phyloP scores from a whole-genome alignment of 2,329 filamentous ascomycete species.

The Epichloe scottii region DNA sequence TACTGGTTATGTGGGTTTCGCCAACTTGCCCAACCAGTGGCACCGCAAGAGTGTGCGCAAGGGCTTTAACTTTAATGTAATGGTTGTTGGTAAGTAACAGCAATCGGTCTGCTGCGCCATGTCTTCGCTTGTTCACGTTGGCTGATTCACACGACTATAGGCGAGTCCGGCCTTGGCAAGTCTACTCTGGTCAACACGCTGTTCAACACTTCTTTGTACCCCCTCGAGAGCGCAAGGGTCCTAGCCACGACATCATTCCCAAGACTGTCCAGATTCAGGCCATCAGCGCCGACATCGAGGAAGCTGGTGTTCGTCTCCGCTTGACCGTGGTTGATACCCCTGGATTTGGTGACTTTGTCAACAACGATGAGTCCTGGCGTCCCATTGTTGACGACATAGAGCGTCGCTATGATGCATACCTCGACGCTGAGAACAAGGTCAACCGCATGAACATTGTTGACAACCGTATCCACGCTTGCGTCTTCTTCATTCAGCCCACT shows the following conservation, averaged over 20 bases:
- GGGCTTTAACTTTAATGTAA: slow-evolving; percentile 99
- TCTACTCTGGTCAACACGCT: slow-evolving; percentile 98
- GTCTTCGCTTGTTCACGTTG: not conserved
- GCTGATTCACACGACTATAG: slow-evolving; percentile 32
- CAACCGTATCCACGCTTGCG: slow-evolving; percentile 96
- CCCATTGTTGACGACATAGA: slow-evolving; percentile 99
- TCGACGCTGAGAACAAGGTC: slow-evolving; percentile 99
- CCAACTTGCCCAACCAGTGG: slow-evolving; percentile 98
- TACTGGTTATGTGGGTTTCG: slow-evolving; percentile 96
- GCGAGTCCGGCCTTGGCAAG: slow-evolving; percentile 98
- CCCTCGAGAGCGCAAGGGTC: slow-evolving; percentile 95
- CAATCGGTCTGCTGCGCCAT: not conserved
- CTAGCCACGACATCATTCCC: slow-evolving; percentile 93
- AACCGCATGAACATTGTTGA: slow-evolving; percentile 99
- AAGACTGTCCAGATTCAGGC: slow-evolving; percentile 95
- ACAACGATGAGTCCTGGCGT: slow-evolving; percentile 99
- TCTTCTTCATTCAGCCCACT: slow-evolving; percentile 99
- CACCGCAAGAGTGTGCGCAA: slow-evolving; percentile 99
- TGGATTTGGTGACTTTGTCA: slow-evolving; percentile 97
- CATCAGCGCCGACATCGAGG: slow-evolving; percentile 93
- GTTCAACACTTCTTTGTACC: slow-evolving; percentile 98
- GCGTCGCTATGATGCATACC: slow-evolving; percentile 94
- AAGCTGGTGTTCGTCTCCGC: slow-evolving; percentile 92
- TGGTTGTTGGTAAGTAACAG: slow-evolving; percentile 88
- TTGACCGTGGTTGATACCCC: slow-evolving; percentile 96